Evolutionary conservation across 2,329 filamentous ascomycete genomes (phyloP).

Genomic region (Xylaria hypoxylon): DNA sequence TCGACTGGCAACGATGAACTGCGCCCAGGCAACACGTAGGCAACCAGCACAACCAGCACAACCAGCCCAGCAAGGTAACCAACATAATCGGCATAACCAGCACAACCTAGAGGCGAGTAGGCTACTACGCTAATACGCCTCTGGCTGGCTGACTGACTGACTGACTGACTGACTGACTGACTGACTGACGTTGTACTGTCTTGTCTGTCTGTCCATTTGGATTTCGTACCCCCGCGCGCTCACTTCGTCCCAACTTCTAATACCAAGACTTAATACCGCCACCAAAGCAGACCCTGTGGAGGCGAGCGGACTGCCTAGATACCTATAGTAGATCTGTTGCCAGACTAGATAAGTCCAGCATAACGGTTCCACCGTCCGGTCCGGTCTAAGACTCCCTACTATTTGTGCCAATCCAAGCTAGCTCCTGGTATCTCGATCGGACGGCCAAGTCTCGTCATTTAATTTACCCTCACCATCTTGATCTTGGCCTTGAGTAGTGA

Average conservation of each 20-base stretch:
- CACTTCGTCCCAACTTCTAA: conserved; percentile 4
- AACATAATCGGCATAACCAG: too few relatives aligned
- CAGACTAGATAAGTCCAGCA: background rate
- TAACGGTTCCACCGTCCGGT: conserved; percentile 23
- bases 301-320: background rate
- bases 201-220: background rate
- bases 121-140: background rate
- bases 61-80: too few relatives aligned
- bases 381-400: background rate
- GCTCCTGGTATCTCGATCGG: conserved; percentile 20
- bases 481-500: conserved; percentile 26
- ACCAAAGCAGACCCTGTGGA: conserved; percentile 3
- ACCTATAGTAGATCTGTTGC: background rate
- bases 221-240: background rate
- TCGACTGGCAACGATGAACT: conserved; percentile 13
- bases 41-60: conserved; percentile 12
- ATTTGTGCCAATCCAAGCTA: conserved; percentile 10
- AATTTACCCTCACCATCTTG: conserved; percentile 7
- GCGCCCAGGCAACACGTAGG: conserved; percentile 25
- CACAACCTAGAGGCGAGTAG: conserved; percentile 15
- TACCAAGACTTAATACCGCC: conserved; percentile 14
- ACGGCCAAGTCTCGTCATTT: conserved; percentile 10
- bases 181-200: background rate
- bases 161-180: background rate
- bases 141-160: too few relatives aligned